phyloP scores from a whole-genome alignment of 139 green algal species.

The Coccomyxa sp. region DNA sequence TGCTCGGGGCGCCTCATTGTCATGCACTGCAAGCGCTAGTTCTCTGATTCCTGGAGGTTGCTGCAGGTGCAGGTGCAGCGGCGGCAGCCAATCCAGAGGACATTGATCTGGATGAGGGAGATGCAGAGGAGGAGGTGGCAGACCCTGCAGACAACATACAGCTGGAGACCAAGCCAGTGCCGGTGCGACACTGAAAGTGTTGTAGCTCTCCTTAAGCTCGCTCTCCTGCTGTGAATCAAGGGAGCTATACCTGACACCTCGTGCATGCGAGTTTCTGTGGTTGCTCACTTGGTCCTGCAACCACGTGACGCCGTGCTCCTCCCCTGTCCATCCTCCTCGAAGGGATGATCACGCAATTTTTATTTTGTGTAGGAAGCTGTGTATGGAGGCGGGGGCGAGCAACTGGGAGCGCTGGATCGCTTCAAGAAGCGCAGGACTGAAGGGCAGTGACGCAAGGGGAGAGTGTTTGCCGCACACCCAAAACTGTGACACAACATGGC shows the following conservation, averaged over 20 bases:
- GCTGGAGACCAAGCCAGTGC: slow-evolving; percentile 72
- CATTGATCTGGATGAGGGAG: slow-evolving; percentile 74
- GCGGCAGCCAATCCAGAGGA: slow-evolving; percentile 83
- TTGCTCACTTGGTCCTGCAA: too few species aligned
- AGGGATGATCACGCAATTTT: not conserved
- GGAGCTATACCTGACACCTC: too few species aligned
- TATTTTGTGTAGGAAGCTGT: slow-evolving; percentile 5
- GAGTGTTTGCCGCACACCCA: too few species aligned
- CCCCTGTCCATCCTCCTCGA: not conserved
- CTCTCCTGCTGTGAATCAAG: too few species aligned
- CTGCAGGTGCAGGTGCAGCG: slow-evolving; percentile 11
- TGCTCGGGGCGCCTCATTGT: not conserved
- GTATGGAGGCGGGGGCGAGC: slow-evolving; percentile 11
- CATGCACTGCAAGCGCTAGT: not conserved
- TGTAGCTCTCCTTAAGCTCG: not conserved
- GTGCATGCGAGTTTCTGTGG: too few species aligned
- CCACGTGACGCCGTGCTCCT: too few species aligned
- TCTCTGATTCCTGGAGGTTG: too few species aligned
- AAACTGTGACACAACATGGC: too few species aligned
- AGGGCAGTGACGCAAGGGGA: too few species aligned
- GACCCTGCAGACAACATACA: slow-evolving; percentile 32
- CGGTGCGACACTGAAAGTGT: slow-evolving; percentile 71
- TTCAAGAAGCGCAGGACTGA: slow-evolving; percentile 27
- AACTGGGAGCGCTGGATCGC: slow-evolving; percentile 37
- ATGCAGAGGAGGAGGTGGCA: slow-evolving; percentile 34